phyloP scores from a whole-genome alignment of 352 stramenopile species.

The Phytophthora quininea region DNA sequence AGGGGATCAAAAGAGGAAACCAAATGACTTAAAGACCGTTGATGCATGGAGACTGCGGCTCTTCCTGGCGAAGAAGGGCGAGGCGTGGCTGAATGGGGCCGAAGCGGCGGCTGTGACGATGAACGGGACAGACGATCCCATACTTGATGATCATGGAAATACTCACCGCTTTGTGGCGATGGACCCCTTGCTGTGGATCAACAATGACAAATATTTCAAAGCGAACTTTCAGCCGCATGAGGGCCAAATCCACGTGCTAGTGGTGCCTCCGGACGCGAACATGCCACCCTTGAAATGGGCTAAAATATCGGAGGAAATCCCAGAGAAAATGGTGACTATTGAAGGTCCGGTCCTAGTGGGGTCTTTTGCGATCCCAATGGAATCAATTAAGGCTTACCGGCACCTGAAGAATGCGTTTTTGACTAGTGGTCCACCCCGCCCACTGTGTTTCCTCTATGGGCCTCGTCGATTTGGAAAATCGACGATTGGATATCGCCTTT shows the following conservation, averaged over 20 bases:
- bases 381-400: not conserved
- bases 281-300: not conserved
- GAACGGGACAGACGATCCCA: not conserved
- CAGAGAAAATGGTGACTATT: not conserved
- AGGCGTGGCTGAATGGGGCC: not conserved
- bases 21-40: too few relatives aligned
- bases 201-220: not conserved
- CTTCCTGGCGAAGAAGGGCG: not conserved
- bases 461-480: conserved; percentile 32
- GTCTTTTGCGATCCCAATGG: not conserved
- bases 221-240: not conserved
- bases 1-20: too few relatives aligned
- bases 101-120: not conserved
- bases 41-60: not conserved
- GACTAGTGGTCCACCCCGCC: not conserved
- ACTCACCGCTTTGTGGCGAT: not conserved
- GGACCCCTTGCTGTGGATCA: not conserved
- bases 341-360: not conserved
- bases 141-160: too few relatives aligned
- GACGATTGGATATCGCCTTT: conserved; percentile 26
- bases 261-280: not conserved
- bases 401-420: not conserved
- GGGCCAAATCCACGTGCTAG: not conserved
- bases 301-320: not conserved
- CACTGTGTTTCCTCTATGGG: conserved; percentile 23